These are phyloP conservation scores for Xylariaceae sp. DNA, from an alignment of 2,329 filamentous ascomycete genomes.

Conservation along the genomic window DNA sequence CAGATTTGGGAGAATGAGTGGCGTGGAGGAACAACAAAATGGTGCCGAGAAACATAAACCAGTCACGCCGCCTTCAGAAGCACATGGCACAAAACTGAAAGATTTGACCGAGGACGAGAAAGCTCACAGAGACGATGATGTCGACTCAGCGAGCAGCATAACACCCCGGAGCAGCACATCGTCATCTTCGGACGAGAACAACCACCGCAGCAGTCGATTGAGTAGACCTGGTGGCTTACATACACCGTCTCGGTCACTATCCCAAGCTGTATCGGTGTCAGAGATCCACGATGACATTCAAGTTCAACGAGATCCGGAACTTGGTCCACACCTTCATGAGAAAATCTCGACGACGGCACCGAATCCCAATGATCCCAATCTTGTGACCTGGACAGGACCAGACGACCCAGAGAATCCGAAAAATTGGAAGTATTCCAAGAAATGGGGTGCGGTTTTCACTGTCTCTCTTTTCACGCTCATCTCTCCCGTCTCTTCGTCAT, in stretches of 20 bases:
- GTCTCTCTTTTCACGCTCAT: constrained; percentile 58
- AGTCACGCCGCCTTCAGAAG: no score
- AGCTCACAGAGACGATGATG: constrained; percentile 10
- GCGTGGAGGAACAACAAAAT: no score
- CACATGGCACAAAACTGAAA: not conserved
- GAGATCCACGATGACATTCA: constrained; percentile 39
- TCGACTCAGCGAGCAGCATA: constrained; percentile 3
- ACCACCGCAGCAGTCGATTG: not conserved
- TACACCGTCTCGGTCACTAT: constrained; percentile 18
- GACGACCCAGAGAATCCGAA: constrained; percentile 48
- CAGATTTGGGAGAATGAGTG: no score
- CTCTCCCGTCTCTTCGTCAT: constrained; percentile 56
- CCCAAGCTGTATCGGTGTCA: constrained; percentile 32
- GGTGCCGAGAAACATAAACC: no score
- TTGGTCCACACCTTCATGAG: constrained; percentile 22
- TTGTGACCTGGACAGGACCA: constrained; percentile 49
- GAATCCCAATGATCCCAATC: constrained; percentile 34
- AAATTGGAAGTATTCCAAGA: constrained; percentile 53
- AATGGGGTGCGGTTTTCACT: constrained; percentile 54
- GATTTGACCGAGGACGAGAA: not conserved
- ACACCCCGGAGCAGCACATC: constrained; percentile 1
- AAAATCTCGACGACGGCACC: constrained; percentile 23
- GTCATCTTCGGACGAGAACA: constrained; percentile 1
- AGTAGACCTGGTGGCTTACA: not conserved
- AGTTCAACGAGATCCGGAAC: constrained; percentile 34